Base-by-base conservation (phyloP, 129 eudicot genomes). In the Pseudognaphalium luteoalbum region DNA sequence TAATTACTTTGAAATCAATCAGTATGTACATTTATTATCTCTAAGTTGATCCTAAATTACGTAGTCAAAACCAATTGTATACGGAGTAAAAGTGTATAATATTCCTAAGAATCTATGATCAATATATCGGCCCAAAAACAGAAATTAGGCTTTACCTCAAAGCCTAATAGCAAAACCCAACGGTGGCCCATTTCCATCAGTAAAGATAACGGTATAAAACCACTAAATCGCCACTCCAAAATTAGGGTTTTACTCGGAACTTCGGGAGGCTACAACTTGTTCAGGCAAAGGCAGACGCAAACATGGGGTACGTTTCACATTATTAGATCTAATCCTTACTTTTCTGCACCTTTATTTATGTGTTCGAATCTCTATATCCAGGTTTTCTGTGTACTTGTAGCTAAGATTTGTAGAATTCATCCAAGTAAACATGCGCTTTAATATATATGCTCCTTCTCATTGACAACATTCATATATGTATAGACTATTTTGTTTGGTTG, bases 291-390 rank as follows among this genome's bases (percentile, higher is more conserved):
- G n/a, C 54, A 47, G 14, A 47, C 54, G 79, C 83, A 80, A 80
- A 73, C 66, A 80, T 80, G 83, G 79, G 83, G 83, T 80, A 73
- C 52, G 82, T 50, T 59, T 59, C 28, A 9, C 68, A 30, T 78
- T 70, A 22, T 12, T 64, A 47, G 68, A 50, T 72, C 60, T 56
- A 65, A 73, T 58, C 9, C 20, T 16, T 57, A n/a, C 21, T 29
- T 21, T 41, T 56, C n/a, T 32, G 50, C 44, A 63, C 7, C 51
- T 56, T 0, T 21, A 14, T 5, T 42, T 25, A 20, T 28, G 42
- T 62, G n/a, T 52, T 62, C 15, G 22, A 41, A 19, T 41, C 37
- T 44, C 7, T 50, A 35, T 61, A 32, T 72, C 4, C 56, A 62
- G 52, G 17, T 35, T 42, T 72, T 72, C 7, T 66, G 0, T 54